phyloP scores from a whole-genome alignment of 2,329 filamentous ascomycete species.

The Colletotrichum somersetense region DNA sequence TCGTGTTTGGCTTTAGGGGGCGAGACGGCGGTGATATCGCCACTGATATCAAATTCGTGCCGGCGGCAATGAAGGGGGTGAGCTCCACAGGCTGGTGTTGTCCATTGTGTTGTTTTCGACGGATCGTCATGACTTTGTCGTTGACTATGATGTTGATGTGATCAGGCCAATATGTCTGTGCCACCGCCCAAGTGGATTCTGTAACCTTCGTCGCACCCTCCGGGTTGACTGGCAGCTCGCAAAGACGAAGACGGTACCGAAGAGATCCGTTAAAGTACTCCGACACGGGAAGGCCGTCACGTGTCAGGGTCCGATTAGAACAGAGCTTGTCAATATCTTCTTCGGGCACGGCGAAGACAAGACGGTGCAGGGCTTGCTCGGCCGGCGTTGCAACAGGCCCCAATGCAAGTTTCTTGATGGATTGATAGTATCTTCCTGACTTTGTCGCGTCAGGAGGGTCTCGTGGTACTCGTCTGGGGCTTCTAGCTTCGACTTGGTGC shows the following conservation, averaged over 20 bases:
- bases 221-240: slow-evolving; percentile 49
- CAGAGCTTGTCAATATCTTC: slow-evolving; percentile 54
- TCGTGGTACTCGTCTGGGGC: slow-evolving; percentile 59
- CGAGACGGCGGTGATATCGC: slow-evolving; percentile 51
- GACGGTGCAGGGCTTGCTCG: slow-evolving; percentile 54
- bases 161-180: slow-evolving; percentile 78
- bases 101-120: slow-evolving; percentile 78
- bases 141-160: slow-evolving; percentile 80
- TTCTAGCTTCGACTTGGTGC: slow-evolving; percentile 62
- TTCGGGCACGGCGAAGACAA: slow-evolving; percentile 61
- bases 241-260: slow-evolving; percentile 78
- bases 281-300: slow-evolving; percentile 52
- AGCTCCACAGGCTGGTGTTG: slow-evolving; percentile 84
- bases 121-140: slow-evolving; percentile 64
- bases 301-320: slow-evolving; percentile 46
- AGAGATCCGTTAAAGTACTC: slow-evolving; percentile 65
- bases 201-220: slow-evolving; percentile 45
- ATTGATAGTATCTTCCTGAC: slow-evolving; percentile 66
- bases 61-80: slow-evolving; percentile 68
- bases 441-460: slow-evolving; percentile 6
- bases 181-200: slow-evolving; percentile 70
- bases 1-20: slow-evolving; percentile 44
- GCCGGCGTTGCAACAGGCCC: slow-evolving; percentile 57
- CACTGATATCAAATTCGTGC: slow-evolving; percentile 73
- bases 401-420: slow-evolving; percentile 64